A percentile compares a stretch with the other conserved stretches of the same genome.
These are phyloP conservation scores for Nitzschia sp. DNA, from an alignment of 108 stramenopile genomes.

Conservation along the genomic window DNA sequence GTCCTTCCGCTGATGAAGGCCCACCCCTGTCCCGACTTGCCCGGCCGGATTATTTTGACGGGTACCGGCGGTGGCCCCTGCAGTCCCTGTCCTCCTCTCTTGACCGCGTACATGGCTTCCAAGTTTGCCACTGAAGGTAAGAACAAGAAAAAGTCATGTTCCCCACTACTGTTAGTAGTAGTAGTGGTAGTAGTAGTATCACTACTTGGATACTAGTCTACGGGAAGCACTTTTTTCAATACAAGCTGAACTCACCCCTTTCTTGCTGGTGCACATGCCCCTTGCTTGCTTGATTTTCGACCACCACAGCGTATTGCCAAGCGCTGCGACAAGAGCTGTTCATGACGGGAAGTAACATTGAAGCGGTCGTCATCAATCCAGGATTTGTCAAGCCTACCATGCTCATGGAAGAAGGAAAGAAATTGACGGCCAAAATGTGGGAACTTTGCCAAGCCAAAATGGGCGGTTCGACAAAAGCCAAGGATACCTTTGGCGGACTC, in stretches of 20 bases:
- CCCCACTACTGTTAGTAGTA: too few species aligned
- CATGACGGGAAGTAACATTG: constrained; percentile 30
- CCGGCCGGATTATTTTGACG: constrained; percentile 37
- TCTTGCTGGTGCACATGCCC: too few species aligned
- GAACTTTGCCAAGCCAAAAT: constrained; percentile 18
- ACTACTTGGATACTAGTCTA: too few species aligned
- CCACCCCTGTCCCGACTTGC: not conserved
- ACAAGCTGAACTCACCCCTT: too few species aligned
- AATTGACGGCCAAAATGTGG: constrained; percentile 39
- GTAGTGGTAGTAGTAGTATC: too few species aligned
- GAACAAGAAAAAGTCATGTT: too few species aligned
- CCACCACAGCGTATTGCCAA: constrained; percentile 31
- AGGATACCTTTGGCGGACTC: constrained; percentile 38
- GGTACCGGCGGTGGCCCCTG: constrained; percentile 44
- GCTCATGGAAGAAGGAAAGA: constrained; percentile 41
- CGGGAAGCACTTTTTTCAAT: too few species aligned
- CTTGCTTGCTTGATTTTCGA: too few species aligned
- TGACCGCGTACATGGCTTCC: constrained; percentile 41
- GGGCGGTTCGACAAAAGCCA: constrained; percentile 18
- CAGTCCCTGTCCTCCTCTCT: constrained; percentile 37
- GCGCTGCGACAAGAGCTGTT: constrained; percentile 32
- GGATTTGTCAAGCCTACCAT: constrained; percentile 49
- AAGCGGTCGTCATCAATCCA: constrained; percentile 30
- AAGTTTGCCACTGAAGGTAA: constrained; percentile 47
- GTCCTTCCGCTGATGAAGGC: constrained; percentile 54